Evolutionary conservation across 169 alveolate species (phyloP).

Genomic region (Plasmodium coatneyi): DNA sequence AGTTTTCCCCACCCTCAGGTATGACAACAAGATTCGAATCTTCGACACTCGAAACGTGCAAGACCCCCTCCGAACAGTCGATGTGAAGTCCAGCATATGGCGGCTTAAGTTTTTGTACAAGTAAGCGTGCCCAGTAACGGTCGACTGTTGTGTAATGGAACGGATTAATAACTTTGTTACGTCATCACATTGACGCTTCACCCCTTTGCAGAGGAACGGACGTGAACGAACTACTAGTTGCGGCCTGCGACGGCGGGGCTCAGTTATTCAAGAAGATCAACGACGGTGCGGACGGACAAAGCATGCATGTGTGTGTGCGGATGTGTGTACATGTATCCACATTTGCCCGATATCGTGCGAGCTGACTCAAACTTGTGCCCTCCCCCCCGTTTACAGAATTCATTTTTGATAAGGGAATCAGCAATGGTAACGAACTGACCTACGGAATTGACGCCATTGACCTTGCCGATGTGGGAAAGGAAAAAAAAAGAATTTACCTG

Average conservation of each 20-base stretch:
- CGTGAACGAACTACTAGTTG: slow-evolving; percentile 34
- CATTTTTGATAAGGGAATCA: slow-evolving; percentile 31
- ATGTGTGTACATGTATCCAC: background rate
- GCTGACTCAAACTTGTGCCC: background rate
- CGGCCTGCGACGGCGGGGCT: slow-evolving; percentile 74
- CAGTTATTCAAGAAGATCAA: slow-evolving; percentile 36
- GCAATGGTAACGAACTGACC: slow-evolving; percentile 40
- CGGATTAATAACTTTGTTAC: background rate
- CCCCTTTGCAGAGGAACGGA: background rate
- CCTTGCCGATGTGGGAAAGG: slow-evolving; percentile 14
- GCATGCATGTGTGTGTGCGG: background rate
- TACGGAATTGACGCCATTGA: slow-evolving; percentile 61
- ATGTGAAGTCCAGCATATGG: slow-evolving; percentile 72
- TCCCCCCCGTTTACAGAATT: slow-evolving; percentile 18
- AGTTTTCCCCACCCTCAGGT: background rate
- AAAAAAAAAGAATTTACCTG: slow-evolving; percentile 68
- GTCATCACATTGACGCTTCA: background rate
- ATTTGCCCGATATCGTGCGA: background rate
- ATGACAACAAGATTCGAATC: slow-evolving; percentile 60
- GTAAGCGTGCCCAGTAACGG: background rate
- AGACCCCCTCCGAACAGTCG: slow-evolving; percentile 38
- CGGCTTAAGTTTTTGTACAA: slow-evolving; percentile 58
- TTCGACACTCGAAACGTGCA: slow-evolving; percentile 51
- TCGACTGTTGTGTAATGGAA: background rate
- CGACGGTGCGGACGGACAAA: slow-evolving; percentile 22